phyloP scores from a whole-genome alignment of 2,329 filamentous ascomycete genomes.

The Colletotrichum spinosum region DNA sequence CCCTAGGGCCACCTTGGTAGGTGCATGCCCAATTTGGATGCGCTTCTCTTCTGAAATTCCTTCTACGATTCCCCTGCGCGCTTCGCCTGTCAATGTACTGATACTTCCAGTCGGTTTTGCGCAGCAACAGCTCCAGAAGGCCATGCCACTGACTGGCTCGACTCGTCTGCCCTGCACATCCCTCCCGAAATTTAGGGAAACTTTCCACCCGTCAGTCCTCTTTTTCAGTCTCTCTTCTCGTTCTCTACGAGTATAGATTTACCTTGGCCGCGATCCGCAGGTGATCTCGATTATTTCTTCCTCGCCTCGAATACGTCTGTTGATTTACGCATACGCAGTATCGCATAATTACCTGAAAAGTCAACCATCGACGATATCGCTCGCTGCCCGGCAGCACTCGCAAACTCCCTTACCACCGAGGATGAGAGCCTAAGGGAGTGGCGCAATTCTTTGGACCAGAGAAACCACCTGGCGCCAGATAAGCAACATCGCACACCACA shows the following conservation, averaged over 20 bases:
- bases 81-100: no score
- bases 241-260: no score
- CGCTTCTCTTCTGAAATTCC: no score
- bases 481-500: constrained; percentile 7
- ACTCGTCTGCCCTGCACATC: constrained; percentile 2
- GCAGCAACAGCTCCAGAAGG: constrained; percentile 8
- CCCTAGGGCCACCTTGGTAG: no score
- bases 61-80: no score
- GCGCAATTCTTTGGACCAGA: constrained; percentile 26
- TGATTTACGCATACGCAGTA: no score
- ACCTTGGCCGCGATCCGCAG: no score
- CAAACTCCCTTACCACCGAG: constrained; percentile 32
- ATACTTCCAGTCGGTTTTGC: no score
- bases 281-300: neutral
- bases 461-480: neutral
- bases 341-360: no score
- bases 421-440: constrained; percentile 35
- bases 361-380: no score
- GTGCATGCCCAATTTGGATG: no score
- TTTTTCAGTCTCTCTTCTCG: neutral
- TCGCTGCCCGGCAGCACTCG: constrained; percentile 18
- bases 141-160: neutral
- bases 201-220: constrained; percentile 20
- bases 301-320: neutral
- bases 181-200: constrained; percentile 32